Conservation (phyloP, 2,329 filamentous ascomycete species). For the Aspergillus neotritici region DNA sequence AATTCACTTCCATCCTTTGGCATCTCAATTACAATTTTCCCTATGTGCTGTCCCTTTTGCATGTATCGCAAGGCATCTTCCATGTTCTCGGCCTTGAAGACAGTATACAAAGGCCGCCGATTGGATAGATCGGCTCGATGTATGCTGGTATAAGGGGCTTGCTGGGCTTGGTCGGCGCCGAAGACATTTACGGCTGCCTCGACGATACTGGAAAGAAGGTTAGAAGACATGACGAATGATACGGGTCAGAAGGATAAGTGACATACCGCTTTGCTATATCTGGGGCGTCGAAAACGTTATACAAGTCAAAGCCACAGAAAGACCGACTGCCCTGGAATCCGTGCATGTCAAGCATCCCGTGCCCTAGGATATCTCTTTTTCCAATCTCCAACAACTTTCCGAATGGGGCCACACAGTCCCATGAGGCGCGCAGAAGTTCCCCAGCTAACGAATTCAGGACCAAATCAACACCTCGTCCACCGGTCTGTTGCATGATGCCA, state of each 20-base stretch:
- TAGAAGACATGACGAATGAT: no score
- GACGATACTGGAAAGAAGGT: conserved; percentile 1
- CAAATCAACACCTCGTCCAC: conserved; percentile 30
- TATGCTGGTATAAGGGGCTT: no score
- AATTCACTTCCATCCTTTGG: conserved; percentile 1
- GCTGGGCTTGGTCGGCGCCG: no score
- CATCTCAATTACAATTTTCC: conserved; percentile 6
- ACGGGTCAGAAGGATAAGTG: no score
- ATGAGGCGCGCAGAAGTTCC: conserved; percentile 16
- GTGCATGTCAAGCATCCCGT: conserved; percentile 20
- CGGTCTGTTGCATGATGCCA: conserved; percentile 19
- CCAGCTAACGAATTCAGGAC: conserved; percentile 21
- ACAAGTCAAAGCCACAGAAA: conserved; percentile 5
- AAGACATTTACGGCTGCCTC: not conserved
- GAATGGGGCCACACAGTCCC: conserved; percentile 23
- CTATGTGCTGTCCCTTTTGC: conserved; percentile 6
- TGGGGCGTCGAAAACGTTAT: not conserved
- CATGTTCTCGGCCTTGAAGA: conserved; percentile 1
- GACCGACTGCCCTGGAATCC: conserved; percentile 8
- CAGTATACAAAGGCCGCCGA: not conserved
- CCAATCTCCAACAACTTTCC: conserved; percentile 28
- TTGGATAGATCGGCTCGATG: no score
- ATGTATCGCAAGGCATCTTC: conserved; percentile 4
- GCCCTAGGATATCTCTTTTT: conserved; percentile 19
- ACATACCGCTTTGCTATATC: no score